A percentile compares a stretch with the other conserved stretches of the same genome.
These are phyloP conservation scores for Gastrolobium bilobum DNA, from an alignment of 306 rosid genomes.

Conservation along the genomic window DNA sequence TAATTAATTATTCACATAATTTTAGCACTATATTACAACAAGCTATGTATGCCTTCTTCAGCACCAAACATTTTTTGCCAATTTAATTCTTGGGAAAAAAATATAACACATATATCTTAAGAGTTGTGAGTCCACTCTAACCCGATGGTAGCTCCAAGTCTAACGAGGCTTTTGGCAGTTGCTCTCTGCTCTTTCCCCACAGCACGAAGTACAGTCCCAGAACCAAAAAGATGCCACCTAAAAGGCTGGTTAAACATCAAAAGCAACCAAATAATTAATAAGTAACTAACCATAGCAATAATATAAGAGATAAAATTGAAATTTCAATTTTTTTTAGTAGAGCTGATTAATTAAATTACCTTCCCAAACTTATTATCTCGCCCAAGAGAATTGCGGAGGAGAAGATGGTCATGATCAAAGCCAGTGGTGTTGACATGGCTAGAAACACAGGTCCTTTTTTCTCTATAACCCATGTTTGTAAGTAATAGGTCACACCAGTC, in stretches of 20 bases:
- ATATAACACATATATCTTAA: not conserved
- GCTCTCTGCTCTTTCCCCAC: slow-evolving; percentile 85
- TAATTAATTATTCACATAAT: too few relatives aligned
- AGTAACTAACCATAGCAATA: not conserved
- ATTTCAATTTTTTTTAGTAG: not conserved
- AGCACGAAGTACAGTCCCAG: slow-evolving; percentile 76
- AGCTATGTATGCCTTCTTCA: not conserved
- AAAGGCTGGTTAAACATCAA: slow-evolving; percentile 55
- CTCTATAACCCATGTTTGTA: slow-evolving; percentile 89
- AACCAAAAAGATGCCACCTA: slow-evolving; percentile 72
- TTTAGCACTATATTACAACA: too few relatives aligned
- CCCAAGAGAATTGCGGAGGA: slow-evolving; percentile 72
- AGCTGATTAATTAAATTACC: slow-evolving; percentile 53
- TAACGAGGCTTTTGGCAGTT: slow-evolving; percentile 28
- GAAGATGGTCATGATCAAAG: slow-evolving; percentile 68
- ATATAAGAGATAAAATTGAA: not conserved
- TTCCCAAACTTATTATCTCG: slow-evolving; percentile 72
- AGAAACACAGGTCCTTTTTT: slow-evolving; percentile 89
- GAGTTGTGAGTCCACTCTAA: not conserved
- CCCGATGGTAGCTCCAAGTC: slow-evolving; percentile 48
- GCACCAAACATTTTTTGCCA: not conserved
- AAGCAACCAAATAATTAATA: not conserved
- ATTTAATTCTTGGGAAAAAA: too few relatives aligned
- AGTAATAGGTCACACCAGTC: slow-evolving; percentile 77
- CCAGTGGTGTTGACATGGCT: slow-evolving; percentile 82